phyloP scores from a whole-genome alignment of 257 asterid genomes.

The Solanum clarkiae region DNA sequence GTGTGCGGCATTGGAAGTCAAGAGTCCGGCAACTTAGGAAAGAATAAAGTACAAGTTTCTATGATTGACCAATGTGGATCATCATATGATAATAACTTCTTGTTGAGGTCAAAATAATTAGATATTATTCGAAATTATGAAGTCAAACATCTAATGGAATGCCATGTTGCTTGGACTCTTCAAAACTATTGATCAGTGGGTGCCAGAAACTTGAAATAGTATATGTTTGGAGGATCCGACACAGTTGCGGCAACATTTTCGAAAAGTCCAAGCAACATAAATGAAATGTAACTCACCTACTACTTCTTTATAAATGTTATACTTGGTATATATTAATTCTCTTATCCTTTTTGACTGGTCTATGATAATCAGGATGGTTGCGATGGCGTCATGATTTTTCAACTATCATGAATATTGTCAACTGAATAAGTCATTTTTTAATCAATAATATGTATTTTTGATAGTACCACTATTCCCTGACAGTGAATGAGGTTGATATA shows the following conservation, averaged over 20 bases:
- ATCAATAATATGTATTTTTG: background rate
- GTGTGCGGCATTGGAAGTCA: no score
- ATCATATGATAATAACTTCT: background rate
- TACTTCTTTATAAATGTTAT: background rate
- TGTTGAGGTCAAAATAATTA: background rate
- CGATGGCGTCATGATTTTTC: background rate
- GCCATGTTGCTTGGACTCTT: background rate
- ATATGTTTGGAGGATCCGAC: background rate
- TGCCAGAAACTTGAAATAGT: background rate
- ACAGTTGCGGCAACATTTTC: background rate
- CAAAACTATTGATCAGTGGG: background rate
- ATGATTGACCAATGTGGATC: background rate
- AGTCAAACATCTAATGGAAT: background rate
- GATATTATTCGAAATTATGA: background rate
- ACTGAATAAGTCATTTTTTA: background rate
- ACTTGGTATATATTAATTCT: background rate
- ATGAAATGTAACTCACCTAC: background rate
- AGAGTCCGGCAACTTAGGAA: background rate
- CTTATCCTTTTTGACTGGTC: background rate
- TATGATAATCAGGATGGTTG: background rate
- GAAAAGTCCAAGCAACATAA: background rate
- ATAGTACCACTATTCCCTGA: background rate
- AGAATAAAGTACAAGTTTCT: background rate
- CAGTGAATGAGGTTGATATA: background rate
- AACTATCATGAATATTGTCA: background rate